phyloP scores from a whole-genome alignment of 805 yeast species.

The Kluyveromyces dobzhanskii region DNA sequence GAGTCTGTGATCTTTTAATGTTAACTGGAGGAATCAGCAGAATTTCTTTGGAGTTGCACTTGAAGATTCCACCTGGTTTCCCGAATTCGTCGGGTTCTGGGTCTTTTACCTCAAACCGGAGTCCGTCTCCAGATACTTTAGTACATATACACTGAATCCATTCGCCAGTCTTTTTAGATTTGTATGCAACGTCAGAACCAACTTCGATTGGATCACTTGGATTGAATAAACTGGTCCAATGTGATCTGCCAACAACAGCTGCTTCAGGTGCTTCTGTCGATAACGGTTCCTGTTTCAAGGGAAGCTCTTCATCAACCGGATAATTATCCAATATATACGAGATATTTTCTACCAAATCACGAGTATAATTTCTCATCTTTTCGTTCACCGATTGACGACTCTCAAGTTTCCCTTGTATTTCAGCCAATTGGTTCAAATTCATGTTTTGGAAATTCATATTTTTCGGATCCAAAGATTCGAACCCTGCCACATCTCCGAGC shows the following conservation, averaged over 20 bases:
- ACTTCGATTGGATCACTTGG: conserved; percentile 48
- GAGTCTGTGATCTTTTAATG: conserved; percentile 27
- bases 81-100: conserved; percentile 95
- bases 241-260: conserved; percentile 35
- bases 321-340: background rate
- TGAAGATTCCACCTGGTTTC: conserved; percentile 79
- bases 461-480: conserved; percentile 33
- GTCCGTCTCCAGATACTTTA: conserved; percentile 66
- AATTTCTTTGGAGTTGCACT: conserved; percentile 74
- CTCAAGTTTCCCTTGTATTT: conserved; percentile 28
- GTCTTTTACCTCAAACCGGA: conserved; percentile 81
- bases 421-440: conserved; percentile 32
- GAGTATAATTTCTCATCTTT: background rate
- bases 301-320: conserved; percentile 17
- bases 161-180: conserved; percentile 64
- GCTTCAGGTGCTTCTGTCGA: conserved; percentile 13
- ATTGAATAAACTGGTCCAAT: conserved; percentile 46
- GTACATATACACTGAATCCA: conserved; percentile 96
- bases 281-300: conserved; percentile 16
- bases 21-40: conserved; percentile 56
- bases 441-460: conserved; percentile 27
- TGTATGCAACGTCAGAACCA: conserved; percentile 85
- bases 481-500: conserved; percentile 45
- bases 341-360: background rate
- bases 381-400: conserved; percentile 2